A percentile compares a stretch with the other conserved stretches of the same genome.
phyloP scores from a whole-genome alignment of 2,329 filamentous ascomycete genomes.

The Cytospora chrysosperma region DNA sequence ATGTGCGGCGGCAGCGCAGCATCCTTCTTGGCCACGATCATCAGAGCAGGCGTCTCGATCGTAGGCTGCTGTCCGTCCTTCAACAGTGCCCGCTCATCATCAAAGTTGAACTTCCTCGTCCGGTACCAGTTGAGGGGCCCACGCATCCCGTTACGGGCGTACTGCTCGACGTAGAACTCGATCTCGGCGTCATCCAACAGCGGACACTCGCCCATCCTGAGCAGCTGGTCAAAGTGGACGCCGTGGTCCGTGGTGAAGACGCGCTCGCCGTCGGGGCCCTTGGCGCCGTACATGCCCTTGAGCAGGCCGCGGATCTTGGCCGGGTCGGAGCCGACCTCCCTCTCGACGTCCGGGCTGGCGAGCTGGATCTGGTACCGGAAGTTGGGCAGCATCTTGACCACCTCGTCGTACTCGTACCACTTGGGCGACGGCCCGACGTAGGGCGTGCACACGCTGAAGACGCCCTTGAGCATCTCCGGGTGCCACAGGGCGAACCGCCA shows the following conservation, averaged over 20 bases:
- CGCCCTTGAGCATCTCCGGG: slow-evolving; percentile 67
- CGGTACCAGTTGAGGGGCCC: slow-evolving; percentile 91
- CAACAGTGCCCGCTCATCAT: slow-evolving; percentile 67
- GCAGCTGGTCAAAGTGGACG: slow-evolving; percentile 61
- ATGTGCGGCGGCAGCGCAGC: slow-evolving; percentile 69
- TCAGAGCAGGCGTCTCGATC: slow-evolving; percentile 66
- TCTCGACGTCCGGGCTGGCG: slow-evolving; percentile 64
- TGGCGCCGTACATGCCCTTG: slow-evolving; percentile 67
- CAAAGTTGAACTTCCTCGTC: slow-evolving; percentile 67
- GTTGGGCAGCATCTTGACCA: slow-evolving; percentile 58
- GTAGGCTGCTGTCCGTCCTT: slow-evolving; percentile 50
- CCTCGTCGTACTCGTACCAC: slow-evolving; percentile 58
- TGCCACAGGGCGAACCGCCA: slow-evolving; percentile 75
- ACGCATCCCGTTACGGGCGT: slow-evolving; percentile 67
- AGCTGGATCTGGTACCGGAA: slow-evolving; percentile 86
- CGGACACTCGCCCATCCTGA: slow-evolving; percentile 53
- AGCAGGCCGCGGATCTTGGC: slow-evolving; percentile 69
- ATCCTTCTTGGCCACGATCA: slow-evolving; percentile 72
- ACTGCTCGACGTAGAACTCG: slow-evolving; percentile 74
- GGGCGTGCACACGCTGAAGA: slow-evolving; percentile 82
- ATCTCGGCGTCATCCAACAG: slow-evolving; percentile 68
- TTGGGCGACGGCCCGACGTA: slow-evolving; percentile 55
- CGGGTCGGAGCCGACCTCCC: slow-evolving; percentile 49
- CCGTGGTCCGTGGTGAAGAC: slow-evolving; percentile 63
- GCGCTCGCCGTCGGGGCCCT: slow-evolving; percentile 51